Percentiles rank a stretch among this genome's conserved stretches.
Evolutionary conservation across 2,329 filamentous ascomycete genomes (phyloP).

Genomic region (Falciphora oryzae): DNA sequence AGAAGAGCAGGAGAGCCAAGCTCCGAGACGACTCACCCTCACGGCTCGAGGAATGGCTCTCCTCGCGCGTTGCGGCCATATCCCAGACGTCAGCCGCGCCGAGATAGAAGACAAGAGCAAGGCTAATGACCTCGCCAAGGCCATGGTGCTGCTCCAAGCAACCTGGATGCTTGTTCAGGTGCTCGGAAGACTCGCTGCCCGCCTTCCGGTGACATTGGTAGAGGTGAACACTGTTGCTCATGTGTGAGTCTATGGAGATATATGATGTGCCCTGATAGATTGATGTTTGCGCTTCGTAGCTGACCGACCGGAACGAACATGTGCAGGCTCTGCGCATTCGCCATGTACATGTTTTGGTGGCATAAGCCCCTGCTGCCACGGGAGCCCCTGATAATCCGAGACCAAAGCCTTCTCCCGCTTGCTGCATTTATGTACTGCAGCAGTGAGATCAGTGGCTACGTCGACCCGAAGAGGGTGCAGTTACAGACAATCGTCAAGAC

Average conservation of each 20-base stretch:
- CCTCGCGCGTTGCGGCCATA: too few species aligned
- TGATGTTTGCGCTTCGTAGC: too few species aligned
- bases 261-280: too few species aligned
- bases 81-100: too few species aligned
- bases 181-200: not conserved
- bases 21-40: too few species aligned
- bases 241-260: too few species aligned
- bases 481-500: not conserved
- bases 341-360: constrained; percentile 1
- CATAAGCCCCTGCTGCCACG: constrained; percentile 2
- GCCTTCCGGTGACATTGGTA: not conserved
- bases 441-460: constrained; percentile 1
- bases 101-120: too few species aligned
- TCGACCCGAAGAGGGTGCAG: not conserved
- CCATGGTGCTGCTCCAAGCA: not conserved
- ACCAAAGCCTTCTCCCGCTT: not conserved
- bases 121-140: not conserved
- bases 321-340: not conserved
- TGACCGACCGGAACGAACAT: too few species aligned
- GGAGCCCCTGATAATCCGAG: not conserved
- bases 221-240: not conserved
- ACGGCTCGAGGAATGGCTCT: too few species aligned
- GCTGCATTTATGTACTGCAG: not conserved
- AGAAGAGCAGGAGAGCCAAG: not conserved
- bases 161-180: not conserved